Conservation (phyloP, 139 green algal genomes). For the Penium margaritaceum region DNA sequence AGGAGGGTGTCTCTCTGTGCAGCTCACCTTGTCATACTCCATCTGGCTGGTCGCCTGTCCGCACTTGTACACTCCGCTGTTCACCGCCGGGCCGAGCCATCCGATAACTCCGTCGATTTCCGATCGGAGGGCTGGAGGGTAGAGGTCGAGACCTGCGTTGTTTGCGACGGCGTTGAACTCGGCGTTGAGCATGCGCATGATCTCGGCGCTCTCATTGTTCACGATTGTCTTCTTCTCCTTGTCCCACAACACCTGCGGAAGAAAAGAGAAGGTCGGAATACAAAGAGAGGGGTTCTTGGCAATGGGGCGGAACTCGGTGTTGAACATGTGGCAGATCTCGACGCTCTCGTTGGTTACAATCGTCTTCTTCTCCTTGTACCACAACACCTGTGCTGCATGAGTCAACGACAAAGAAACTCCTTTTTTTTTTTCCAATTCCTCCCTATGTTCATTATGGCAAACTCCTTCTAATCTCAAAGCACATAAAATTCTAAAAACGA, state of each 20-base stretch:
- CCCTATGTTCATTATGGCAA: too few species aligned
- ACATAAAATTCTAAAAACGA: too few species aligned
- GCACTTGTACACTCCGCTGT: constrained; percentile 93
- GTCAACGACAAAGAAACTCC: too few species aligned
- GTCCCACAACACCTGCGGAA: constrained; percentile 39
- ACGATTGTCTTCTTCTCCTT: constrained; percentile 74
- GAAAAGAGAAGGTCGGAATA: too few species aligned
- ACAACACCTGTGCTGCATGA: constrained; percentile 33
- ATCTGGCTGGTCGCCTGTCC: constrained; percentile 81
- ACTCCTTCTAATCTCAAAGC: too few species aligned
- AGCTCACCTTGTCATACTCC: constrained; percentile 67
- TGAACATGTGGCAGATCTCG: constrained; percentile 82
- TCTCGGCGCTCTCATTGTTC: constrained; percentile 89
- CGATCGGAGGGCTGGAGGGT: constrained; percentile 29
- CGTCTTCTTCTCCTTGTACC: constrained; percentile 55
- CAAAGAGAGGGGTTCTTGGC: constrained; percentile 55
- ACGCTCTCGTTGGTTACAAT: constrained; percentile 94
- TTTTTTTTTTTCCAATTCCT: too few species aligned
- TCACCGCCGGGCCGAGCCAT: constrained; percentile 75
- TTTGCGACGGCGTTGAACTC: constrained; percentile 78
- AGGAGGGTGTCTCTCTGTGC: too few species aligned
- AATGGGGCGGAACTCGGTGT: constrained; percentile 79
- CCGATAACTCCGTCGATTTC: constrained; percentile 43
- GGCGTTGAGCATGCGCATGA: constrained; percentile 76
- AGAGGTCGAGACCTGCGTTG: constrained; percentile 52